These are phyloP conservation scores for Pythium apleroticum DNA, from an alignment of 352 stramenopile genomes.

Conservation along the genomic window DNA sequence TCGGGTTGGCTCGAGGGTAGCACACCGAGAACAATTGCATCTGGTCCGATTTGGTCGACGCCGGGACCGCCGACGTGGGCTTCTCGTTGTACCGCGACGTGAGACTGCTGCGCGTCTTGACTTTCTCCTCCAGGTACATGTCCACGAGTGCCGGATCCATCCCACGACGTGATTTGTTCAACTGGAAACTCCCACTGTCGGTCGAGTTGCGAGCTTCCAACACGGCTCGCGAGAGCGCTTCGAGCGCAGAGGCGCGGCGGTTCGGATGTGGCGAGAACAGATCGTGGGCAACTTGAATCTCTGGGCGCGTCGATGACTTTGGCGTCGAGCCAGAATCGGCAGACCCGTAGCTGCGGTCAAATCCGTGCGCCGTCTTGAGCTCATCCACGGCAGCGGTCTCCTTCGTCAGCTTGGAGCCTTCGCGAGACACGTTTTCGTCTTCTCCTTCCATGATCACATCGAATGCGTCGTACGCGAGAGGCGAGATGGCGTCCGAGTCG, in stretches of 20 bases:
- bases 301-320: conserved; percentile 35
- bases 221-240: conserved; percentile 50
- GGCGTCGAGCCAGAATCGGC: conserved; percentile 25
- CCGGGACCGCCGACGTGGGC: conserved; percentile 15
- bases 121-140: conserved; percentile 53
- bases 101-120: conserved; percentile 37
- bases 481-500: conserved; percentile 25
- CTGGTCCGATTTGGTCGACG: conserved; percentile 30
- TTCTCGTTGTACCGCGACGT: neutral
- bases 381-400: conserved; percentile 1
- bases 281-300: conserved; percentile 55
- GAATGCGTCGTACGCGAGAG: conserved; percentile 12
- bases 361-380: neutral
- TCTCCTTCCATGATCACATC: conserved; percentile 5
- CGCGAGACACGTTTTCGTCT: neutral
- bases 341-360: conserved; percentile 32
- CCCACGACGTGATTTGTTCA: conserved; percentile 20
- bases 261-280: conserved; percentile 58
- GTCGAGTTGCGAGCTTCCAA: conserved; percentile 26
- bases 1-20: conserved; percentile 25
- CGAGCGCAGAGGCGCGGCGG: conserved; percentile 49
- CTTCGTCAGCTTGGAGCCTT: neutral
- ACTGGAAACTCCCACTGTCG: neutral
- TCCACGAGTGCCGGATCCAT: conserved; percentile 43
- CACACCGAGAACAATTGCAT: conserved; percentile 24